These are phyloP conservation scores for Mimosa pudica DNA, from an alignment of 306 rosid genomes.

Conservation along the genomic window DNA sequence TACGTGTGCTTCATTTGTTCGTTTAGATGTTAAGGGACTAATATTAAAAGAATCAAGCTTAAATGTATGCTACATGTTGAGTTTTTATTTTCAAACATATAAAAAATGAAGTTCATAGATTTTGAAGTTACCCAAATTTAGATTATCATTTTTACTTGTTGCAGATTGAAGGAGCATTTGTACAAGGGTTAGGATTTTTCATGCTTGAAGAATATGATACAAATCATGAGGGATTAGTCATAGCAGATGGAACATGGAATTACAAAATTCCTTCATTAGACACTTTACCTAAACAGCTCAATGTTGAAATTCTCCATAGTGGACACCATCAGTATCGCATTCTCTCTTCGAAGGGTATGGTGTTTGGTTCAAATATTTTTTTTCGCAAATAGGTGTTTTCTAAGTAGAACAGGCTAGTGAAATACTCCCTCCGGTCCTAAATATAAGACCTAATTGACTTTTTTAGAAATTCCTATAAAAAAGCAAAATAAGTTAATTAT, in stretches of 20 bases:
- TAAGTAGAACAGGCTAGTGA: background rate
- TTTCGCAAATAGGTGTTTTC: background rate
- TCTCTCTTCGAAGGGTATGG: conserved; percentile 87
- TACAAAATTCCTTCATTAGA: conserved; percentile 88
- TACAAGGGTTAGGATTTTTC: conserved; percentile 87
- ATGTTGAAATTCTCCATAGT: conserved; percentile 71
- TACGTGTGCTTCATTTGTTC: background rate
- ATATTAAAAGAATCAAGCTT: background rate
- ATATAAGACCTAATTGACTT: too few species aligned
- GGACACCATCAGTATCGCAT: conserved; percentile 68
- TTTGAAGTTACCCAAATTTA: background rate
- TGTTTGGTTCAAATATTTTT: background rate
- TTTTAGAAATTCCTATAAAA: too few species aligned
- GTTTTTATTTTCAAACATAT: background rate
- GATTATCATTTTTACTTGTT: conserved; percentile 10
- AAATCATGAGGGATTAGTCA: conserved; percentile 63
- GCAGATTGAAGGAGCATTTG: conserved; percentile 97
- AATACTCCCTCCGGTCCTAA: too few species aligned
- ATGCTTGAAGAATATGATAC: conserved; percentile 80
- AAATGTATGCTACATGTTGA: background rate
- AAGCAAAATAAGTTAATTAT: too few species aligned
- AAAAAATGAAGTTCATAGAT: background rate
- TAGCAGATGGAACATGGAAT: conserved; percentile 77
- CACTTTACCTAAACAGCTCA: conserved; percentile 77
- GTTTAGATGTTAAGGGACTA: background rate